Conservation (phyloP, 176 grass and related monocot genomes). For the Typha latifolia region DNA sequence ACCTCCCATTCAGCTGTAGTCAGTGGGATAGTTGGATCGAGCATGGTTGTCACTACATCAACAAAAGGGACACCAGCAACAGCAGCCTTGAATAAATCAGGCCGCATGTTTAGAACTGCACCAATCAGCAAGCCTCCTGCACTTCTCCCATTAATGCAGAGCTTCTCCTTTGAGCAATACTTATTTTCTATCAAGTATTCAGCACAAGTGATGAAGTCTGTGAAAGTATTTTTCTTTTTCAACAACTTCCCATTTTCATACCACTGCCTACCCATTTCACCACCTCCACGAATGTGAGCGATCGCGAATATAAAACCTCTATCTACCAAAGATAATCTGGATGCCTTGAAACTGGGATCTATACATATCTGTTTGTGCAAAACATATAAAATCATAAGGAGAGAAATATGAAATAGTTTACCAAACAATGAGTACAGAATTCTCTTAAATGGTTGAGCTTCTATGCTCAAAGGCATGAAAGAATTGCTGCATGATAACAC, state of each 20-base stretch:
- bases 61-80: constrained; percentile 79
- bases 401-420: background rate
- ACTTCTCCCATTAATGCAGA: constrained; percentile 86
- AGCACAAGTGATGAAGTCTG: constrained; percentile 81
- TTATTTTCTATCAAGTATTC: constrained; percentile 73
- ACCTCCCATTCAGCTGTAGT: constrained; percentile 95
- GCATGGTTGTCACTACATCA: constrained; percentile 87
- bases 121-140: constrained; percentile 73
- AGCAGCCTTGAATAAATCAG: constrained; percentile 79
- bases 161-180: constrained; percentile 63
- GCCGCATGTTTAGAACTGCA: constrained; percentile 80
- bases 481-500: no score
- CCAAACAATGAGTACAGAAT: background rate
- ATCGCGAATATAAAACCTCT: constrained; percentile 75
- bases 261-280: constrained; percentile 94
- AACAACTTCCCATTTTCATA: constrained; percentile 81
- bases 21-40: constrained; percentile 80
- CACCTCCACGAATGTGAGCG: constrained; percentile 81
- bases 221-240: constrained; percentile 89
- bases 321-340: constrained; percentile 68
- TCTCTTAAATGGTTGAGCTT: no score
- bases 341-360: constrained; percentile 59
- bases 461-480: no score
- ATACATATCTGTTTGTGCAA: constrained; percentile 45
- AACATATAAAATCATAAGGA: background rate